Conservation (phyloP, 2,329 filamentous ascomycete genomes). For the Phyllosticta paracitricarpa region DNA sequence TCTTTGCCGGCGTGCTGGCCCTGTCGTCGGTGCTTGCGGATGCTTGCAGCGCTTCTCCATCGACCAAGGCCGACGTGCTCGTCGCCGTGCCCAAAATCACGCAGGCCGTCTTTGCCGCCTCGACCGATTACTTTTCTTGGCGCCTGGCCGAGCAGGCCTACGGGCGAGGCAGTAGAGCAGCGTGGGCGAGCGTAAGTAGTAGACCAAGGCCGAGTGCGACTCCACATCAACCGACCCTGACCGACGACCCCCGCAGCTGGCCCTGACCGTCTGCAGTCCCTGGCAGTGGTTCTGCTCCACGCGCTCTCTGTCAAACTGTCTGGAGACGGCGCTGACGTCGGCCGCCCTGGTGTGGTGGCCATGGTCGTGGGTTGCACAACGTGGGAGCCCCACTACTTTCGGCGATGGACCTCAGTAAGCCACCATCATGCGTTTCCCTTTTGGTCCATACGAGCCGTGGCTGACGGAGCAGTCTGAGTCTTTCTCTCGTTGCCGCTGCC, state of each 20-base stretch:
- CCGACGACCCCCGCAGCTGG: slow-evolving; percentile 41
- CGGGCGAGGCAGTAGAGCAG: slow-evolving; percentile 51
- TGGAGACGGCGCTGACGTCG: slow-evolving; percentile 82
- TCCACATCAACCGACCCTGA: neutral
- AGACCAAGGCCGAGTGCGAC: neutral
- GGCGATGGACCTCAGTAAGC: slow-evolving; percentile 6
- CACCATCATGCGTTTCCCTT: neutral
- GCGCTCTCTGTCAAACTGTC: slow-evolving; percentile 83
- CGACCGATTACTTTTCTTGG: slow-evolving; percentile 82
- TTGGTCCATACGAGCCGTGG: neutral
- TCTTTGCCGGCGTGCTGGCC: slow-evolving; percentile 72
- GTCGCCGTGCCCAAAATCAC: slow-evolving; percentile 62
- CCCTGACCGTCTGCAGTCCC: slow-evolving; percentile 63
- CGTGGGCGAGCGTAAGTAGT: slow-evolving; percentile 62
- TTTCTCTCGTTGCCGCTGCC: slow-evolving; percentile 66
- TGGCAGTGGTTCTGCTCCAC: slow-evolving; percentile 98
- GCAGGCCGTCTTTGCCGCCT: slow-evolving; percentile 68
- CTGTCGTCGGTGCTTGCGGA: slow-evolving; percentile 47
- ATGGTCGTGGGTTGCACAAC: slow-evolving; percentile 51
- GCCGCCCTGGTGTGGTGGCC: slow-evolving; percentile 77
- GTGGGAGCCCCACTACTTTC: neutral
- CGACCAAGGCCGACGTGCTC: slow-evolving; percentile 55
- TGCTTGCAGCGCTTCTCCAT: slow-evolving; percentile 43
- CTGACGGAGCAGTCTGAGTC: slow-evolving; percentile 21
- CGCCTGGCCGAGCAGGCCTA: slow-evolving; percentile 66